Evolutionary conservation across 176 grass and related monocot genomes (phyloP).

Genomic region (Triticum dicoccoides): DNA sequence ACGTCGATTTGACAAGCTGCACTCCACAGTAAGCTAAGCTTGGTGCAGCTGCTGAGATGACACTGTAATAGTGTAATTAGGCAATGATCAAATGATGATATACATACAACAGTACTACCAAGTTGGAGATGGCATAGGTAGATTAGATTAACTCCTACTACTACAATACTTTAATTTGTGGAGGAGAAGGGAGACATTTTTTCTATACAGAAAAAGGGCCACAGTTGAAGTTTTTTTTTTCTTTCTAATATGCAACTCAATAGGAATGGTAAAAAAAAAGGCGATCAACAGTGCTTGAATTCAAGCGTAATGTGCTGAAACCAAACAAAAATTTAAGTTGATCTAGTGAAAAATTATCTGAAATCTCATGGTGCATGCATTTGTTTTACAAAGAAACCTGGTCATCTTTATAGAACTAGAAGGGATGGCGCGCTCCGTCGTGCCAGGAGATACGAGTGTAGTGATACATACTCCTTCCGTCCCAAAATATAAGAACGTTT

Average conservation of each 20-base stretch:
- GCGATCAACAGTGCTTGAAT: background rate
- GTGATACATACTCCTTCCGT: too few species aligned
- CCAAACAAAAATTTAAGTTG: background rate
- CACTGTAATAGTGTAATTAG: background rate
- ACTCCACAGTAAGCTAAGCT: background rate
- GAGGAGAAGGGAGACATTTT: background rate
- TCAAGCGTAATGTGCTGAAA: background rate
- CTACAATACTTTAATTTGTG: background rate
- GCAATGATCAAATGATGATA: background rate
- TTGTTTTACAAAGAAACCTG: too few species aligned
- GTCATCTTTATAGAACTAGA: too few species aligned
- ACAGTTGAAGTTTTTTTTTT: too few species aligned
- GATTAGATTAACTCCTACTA: background rate
- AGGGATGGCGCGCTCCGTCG: too few species aligned
- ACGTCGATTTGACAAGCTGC: background rate
- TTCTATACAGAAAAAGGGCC: background rate
- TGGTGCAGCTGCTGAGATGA: background rate
- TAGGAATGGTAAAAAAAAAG: background rate
- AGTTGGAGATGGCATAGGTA: background rate
- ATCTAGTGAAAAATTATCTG: background rate
- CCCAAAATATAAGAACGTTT: too few species aligned
- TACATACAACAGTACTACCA: background rate
- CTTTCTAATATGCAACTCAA: too few species aligned
- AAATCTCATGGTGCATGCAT: too few species aligned
- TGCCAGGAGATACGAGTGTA: too few species aligned